Evolutionary conservation across 169 alveolate species (phyloP), one percentile per base, ranked within the genome.

Genomic region (Cryptosporidium sp.): DNA sequence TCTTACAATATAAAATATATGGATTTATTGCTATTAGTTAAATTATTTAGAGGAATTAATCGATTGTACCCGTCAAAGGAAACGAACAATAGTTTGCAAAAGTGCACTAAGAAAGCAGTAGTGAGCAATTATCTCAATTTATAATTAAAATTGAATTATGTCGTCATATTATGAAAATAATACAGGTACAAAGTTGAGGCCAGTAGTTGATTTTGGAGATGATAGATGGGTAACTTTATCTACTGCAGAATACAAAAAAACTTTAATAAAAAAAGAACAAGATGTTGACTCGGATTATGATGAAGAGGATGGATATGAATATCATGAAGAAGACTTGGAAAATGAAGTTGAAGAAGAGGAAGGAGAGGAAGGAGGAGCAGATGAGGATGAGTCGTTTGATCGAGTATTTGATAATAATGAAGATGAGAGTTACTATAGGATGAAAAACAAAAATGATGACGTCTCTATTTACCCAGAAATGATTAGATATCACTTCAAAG

Each of bases 191-290:
- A 80, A 80, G 53, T 16, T 80, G 39, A 80, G 89, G 42, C 89
- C 89, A 31, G 89, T 80, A 23, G 89, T 65, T 42, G 89, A 80
- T 35, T 80, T 80, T 45, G 75, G 75, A 9, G 89, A 80, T 80
- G 89, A 80, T 23, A 80, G 89, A 65, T 80, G 89, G 89, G 89
- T 80, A 7, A 26, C 89, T n/a, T 67, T 80, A 80, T 80, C 89
- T 23, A 80, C 89, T 23, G 75, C 89, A 39, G 89, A 80, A 65
- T 80, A 62, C 62, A 80, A 80, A 62, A 60, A 65, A 26, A 80
- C 75, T 16, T 39, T 80, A 26, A 16, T 80, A 31, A 65, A 23
- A 44, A 39, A 65, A 62, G 62, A 80, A 14, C 53, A 65, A n/a
- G 51, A 33, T 31, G 21, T 7, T n/a, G 75, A 42, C n/a, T 60